Percentiles rank a stretch among this genome's conserved stretches.
phyloP scores from a whole-genome alignment of 805 yeast species.

The Starmerella stellata region DNA sequence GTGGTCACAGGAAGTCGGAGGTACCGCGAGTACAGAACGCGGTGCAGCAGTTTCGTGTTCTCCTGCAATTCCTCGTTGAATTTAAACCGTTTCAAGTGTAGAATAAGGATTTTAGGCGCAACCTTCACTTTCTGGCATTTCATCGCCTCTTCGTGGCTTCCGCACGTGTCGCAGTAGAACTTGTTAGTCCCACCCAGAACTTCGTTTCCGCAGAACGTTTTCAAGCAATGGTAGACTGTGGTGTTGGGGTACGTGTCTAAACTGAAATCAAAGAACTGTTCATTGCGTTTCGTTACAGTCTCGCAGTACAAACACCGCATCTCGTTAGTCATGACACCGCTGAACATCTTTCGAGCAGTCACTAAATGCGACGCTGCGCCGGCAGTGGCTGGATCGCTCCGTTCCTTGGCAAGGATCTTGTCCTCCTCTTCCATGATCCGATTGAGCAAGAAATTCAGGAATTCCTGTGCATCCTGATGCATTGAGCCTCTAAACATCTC shows the following conservation, averaged over 20 bases:
- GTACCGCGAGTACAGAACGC: slow-evolving; percentile 61
- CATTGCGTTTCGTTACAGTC: slow-evolving; percentile 60
- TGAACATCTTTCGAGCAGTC: slow-evolving; percentile 49
- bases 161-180: slow-evolving; percentile 81
- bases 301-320: slow-evolving; percentile 85
- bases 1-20: slow-evolving; percentile 52
- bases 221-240: slow-evolving; percentile 57
- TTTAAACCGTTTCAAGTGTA: slow-evolving; percentile 83
- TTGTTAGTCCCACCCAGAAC: slow-evolving; percentile 73
- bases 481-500: slow-evolving; percentile 70
- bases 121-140: slow-evolving; percentile 65
- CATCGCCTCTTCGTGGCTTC: slow-evolving; percentile 83
- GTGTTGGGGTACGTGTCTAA: slow-evolving; percentile 64
- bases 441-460: slow-evolving; percentile 70
- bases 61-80: slow-evolving; percentile 67
- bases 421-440: slow-evolving; percentile 38
- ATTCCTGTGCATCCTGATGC: slow-evolving; percentile 99
- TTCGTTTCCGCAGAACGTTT: slow-evolving; percentile 71
- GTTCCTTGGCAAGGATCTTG: slow-evolving; percentile 3
- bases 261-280: slow-evolving; percentile 69
- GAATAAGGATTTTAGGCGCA: slow-evolving; percentile 59
- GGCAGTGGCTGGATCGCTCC: not conserved
- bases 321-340: slow-evolving; percentile 70
- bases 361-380: not conserved
- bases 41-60: slow-evolving; percentile 70